These are phyloP conservation scores for Ophiostoma angusticollis DNA, from an alignment of 2,329 filamentous ascomycete genomes.

Conservation along the genomic window DNA sequence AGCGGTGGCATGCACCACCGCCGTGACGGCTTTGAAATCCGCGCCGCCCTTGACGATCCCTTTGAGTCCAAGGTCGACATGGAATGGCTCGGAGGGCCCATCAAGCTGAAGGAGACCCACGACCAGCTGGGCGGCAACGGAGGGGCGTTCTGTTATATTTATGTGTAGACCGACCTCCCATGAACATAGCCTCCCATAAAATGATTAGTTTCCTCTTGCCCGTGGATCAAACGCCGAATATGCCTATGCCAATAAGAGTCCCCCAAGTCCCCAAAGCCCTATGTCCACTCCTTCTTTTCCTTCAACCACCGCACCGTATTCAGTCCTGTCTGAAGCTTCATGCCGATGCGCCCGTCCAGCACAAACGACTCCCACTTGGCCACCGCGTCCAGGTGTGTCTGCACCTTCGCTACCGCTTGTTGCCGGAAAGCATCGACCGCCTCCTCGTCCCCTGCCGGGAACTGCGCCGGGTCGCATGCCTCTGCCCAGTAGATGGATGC, in stretches of 20 bases:
- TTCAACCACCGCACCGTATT: slow-evolving; percentile 49
- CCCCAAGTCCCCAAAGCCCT: too few species aligned
- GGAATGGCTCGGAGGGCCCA: slow-evolving; percentile 16
- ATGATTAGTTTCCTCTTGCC: too few species aligned
- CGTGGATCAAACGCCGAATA: too few species aligned
- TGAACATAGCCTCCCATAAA: too few species aligned
- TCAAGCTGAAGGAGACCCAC: slow-evolving; percentile 16
- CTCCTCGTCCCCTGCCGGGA: slow-evolving; percentile 11
- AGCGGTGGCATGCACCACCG: slow-evolving; percentile 9
- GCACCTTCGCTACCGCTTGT: slow-evolving; percentile 46
- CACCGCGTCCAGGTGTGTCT: slow-evolving; percentile 51
- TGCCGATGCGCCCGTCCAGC: slow-evolving; percentile 60
- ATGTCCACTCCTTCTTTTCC: slow-evolving; percentile 26
- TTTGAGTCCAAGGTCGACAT: slow-evolving; percentile 15
- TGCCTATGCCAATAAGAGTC: too few species aligned
- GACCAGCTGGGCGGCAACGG: slow-evolving; percentile 18
- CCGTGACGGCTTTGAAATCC: too few species aligned
- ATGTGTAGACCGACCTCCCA: too few species aligned
- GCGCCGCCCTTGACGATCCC: too few species aligned
- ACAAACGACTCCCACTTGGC: slow-evolving; percentile 59
- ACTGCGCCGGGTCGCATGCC: slow-evolving; percentile 28
- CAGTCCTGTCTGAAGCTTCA: slow-evolving; percentile 58
- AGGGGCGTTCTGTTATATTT: slow-evolving; percentile 19
- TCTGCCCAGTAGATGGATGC: slow-evolving; percentile 71
- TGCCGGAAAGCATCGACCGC: slow-evolving; percentile 25